Conservation (phyloP, 148 eudicot genomes). For the Tetragonia tetragonoides region DNA sequence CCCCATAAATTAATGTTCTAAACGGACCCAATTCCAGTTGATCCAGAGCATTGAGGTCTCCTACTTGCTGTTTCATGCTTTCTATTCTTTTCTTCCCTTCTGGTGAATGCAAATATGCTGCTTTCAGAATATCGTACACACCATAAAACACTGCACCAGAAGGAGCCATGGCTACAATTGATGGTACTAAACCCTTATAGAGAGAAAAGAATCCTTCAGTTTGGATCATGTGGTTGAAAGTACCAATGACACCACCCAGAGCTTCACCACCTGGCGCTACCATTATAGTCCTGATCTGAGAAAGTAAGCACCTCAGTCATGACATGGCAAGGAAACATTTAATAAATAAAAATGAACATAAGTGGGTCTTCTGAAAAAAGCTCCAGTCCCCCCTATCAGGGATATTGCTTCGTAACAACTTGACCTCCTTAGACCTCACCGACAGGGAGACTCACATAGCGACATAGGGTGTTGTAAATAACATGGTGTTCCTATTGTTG, state of each 20-base stretch:
- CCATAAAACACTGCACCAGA: conserved; percentile 97
- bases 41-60: conserved; percentile 75
- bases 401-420: background rate
- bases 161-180: conserved; percentile 92
- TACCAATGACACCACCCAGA: conserved; percentile 81
- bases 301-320: conserved; percentile 15
- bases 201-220: conserved; percentile 95
- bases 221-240: conserved; percentile 73
- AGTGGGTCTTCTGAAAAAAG: background rate
- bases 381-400: background rate
- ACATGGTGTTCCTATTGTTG: background rate
- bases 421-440: background rate
- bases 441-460: background rate
- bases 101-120: conserved; percentile 87
- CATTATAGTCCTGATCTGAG: conserved; percentile 89
- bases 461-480: no score
- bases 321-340: background rate
- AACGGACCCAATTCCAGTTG: conserved; percentile 81
- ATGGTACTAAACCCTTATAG: conserved; percentile 89
- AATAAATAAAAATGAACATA: background rate
- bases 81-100: conserved; percentile 71
- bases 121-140: conserved; percentile 87
- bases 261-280: conserved; percentile 99
- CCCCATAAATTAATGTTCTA: conserved; percentile 85
- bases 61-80: conserved; percentile 64